Evolutionary conservation across 1,284 basidiomycete genomes (phyloP), one percentile per base, ranked within the genome.

Genomic region (Boletellus deceptivus): DNA sequence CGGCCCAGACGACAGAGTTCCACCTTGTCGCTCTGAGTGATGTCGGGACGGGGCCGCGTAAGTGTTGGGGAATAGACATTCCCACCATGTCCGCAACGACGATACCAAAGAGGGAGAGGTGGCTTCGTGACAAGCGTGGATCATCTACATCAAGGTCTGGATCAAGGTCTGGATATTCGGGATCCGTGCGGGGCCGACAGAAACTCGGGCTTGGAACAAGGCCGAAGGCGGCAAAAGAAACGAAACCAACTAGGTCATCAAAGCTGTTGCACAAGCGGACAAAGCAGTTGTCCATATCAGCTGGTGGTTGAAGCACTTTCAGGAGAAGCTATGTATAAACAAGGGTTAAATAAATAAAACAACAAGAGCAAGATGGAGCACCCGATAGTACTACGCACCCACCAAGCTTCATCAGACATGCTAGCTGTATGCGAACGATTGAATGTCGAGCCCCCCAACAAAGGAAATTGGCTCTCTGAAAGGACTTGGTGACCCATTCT

Each of bases 401-500:
- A 64, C 68, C 68, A 70, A 11, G 55, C 61, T 52, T 69, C 63
- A 16, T 69, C 61, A 6, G 65, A 29, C 25, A 67, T 60, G 2
- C 47, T 52, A 11, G 45, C 33, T 6, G 38, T 42, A n/a, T 69
- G 63, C 0, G 52, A 43, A 7, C 46, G 48, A 46, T 60, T 65
- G 37, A 60, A 68, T 14, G 71, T 52, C 65, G 64, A 71, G 10
- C 69, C 65, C 14, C 62, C 64, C 6, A 69, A 52, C 1, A 68
- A 38, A 16, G 56, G 51, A 33, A 65, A 35, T 7, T 56, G 55
- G 25, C 47, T 50, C 24, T 50, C 60, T 62, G n/a, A 29, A 39
- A 29, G 29, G 29, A 29, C 2, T 29, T 11, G 29, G 4, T 10
- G 3, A 29, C 4, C 29, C 29, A 4, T 29, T 11, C 9, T 29